A percentile compares a stretch with the other conserved stretches of the same genome.
Conservation (phyloP, 768 basidiomycete genomes). For the Saitozyma podzolica region DNA sequence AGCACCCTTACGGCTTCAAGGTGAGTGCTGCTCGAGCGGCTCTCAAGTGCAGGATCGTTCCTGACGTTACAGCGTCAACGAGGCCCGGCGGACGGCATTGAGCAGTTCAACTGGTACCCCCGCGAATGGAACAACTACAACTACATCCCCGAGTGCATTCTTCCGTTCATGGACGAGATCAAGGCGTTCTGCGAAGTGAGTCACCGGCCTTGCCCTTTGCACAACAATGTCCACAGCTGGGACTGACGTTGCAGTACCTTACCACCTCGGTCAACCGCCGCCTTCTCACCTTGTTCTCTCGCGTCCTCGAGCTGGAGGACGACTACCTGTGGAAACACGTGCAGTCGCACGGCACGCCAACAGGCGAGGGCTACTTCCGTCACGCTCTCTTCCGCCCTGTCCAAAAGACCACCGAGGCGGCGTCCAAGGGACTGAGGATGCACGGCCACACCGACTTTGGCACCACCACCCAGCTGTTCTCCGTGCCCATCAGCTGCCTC, state of each 20-base stretch:
- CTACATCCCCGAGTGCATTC: slow-evolving; percentile 19
- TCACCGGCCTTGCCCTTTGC: too few species aligned
- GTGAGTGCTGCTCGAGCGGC: too few species aligned
- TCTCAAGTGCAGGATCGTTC: too few species aligned
- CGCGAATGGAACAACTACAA: slow-evolving; percentile 15
- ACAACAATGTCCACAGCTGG: neutral
- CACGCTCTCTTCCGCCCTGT: slow-evolving; percentile 35
- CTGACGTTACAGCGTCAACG: slow-evolving; percentile 1
- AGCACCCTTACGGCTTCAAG: slow-evolving; percentile 22
- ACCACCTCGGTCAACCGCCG: slow-evolving; percentile 33
- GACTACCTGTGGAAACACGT: slow-evolving; percentile 43
- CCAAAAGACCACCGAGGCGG: slow-evolving; percentile 4
- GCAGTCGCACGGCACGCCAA: slow-evolving; percentile 22
- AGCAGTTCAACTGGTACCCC: slow-evolving; percentile 36
- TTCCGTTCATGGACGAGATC: slow-evolving; percentile 36
- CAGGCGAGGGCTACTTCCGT: slow-evolving; percentile 32
- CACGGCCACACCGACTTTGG: slow-evolving; percentile 38
- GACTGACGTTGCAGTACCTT: slow-evolving; percentile 9
- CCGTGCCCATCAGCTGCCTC: slow-evolving; percentile 39
- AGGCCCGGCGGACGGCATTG: slow-evolving; percentile 22
- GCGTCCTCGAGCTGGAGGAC: slow-evolving; percentile 37
- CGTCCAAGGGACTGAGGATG: slow-evolving; percentile 26
- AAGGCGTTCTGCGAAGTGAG: slow-evolving; percentile 14
- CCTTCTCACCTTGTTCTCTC: slow-evolving; percentile 33
- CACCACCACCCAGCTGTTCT: slow-evolving; percentile 37